Conservation (phyloP, 1,284 basidiomycete genomes). For the Xerocomus nothofagi region DNA sequence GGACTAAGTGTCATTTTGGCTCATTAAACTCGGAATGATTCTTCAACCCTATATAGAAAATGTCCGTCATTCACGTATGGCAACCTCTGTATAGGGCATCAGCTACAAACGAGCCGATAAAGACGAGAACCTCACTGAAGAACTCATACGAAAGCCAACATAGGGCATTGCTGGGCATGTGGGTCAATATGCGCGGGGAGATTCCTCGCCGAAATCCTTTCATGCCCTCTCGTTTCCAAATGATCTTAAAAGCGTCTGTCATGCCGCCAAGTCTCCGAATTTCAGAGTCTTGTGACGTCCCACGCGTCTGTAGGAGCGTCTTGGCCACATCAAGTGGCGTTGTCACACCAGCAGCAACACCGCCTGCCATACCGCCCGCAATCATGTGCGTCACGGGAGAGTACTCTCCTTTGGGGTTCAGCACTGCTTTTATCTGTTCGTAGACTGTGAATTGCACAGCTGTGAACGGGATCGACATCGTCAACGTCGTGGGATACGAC, state of each 20-base stretch:
- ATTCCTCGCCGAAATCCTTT: slow-evolving; percentile 88
- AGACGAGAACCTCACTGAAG: slow-evolving; percentile 71
- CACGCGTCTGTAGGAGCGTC: slow-evolving; percentile 93
- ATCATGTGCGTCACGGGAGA: slow-evolving; percentile 90
- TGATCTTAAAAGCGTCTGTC: slow-evolving; percentile 86
- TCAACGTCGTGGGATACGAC: slow-evolving; percentile 97
- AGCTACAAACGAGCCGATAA: slow-evolving; percentile 7
- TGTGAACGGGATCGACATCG: slow-evolving; percentile 97
- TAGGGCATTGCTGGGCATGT: slow-evolving; percentile 96
- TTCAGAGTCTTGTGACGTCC: slow-evolving; percentile 76
- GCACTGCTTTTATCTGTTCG: slow-evolving; percentile 85
- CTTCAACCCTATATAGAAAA: slow-evolving; percentile 11
- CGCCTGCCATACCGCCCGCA: slow-evolving; percentile 91
- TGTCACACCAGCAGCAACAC: slow-evolving; percentile 92
- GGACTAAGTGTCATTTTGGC: slow-evolving; percentile 1
- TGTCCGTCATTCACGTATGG: slow-evolving; percentile 50
- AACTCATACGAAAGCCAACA: slow-evolving; percentile 98
- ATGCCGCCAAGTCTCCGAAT: slow-evolving; percentile 87
- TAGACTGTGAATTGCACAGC: slow-evolving; percentile 98
- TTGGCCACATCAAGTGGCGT: slow-evolving; percentile 99
- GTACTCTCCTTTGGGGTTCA: slow-evolving; percentile 88
- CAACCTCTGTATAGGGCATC: slow-evolving; percentile 53
- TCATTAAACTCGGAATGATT: slow-evolving; percentile 7
- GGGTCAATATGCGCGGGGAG: slow-evolving; percentile 89
- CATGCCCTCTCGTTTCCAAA: slow-evolving; percentile 82